These are phyloP conservation scores for Kluyveromyces aestuarii DNA, from an alignment of 805 yeast genomes.

Conservation along the genomic window DNA sequence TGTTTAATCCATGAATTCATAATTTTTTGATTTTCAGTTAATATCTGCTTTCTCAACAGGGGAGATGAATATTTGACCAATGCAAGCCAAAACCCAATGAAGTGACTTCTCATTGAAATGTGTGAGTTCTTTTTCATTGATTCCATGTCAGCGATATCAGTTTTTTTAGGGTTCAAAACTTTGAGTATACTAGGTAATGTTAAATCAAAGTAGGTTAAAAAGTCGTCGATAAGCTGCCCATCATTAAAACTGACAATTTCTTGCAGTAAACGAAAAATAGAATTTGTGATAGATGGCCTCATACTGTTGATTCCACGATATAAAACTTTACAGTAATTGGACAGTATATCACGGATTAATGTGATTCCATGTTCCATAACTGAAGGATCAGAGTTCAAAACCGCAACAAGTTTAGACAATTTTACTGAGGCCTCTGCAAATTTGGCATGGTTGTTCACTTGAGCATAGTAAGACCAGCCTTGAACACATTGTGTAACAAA, in stretches of 20 bases:
- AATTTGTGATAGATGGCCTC: slow-evolving; percentile 51
- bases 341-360: slow-evolving; percentile 41
- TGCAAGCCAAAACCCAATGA: slow-evolving; percentile 52
- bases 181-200: slow-evolving; percentile 52
- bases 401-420: slow-evolving; percentile 31
- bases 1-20: slow-evolving; percentile 62
- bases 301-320: slow-evolving; percentile 56
- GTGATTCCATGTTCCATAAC: slow-evolving; percentile 15
- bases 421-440: slow-evolving; percentile 37
- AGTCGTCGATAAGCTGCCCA: slow-evolving; percentile 44
- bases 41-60: slow-evolving; percentile 53
- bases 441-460: slow-evolving; percentile 41
- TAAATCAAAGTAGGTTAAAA: slow-evolving; percentile 62
- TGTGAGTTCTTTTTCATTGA: slow-evolving; percentile 28
- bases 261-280: slow-evolving; percentile 48
- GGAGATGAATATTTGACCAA: slow-evolving; percentile 43
- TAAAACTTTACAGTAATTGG: slow-evolving; percentile 49
- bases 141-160: slow-evolving; percentile 34
- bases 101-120: slow-evolving; percentile 45
- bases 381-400: slow-evolving; percentile 12
- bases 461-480: slow-evolving; percentile 40
- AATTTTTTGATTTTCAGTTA: slow-evolving; percentile 47
- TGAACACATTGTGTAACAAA: slow-evolving; percentile 32
- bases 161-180: slow-evolving; percentile 43
- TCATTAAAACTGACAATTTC: slow-evolving; percentile 41